These are phyloP conservation scores for Aspergillus pseudotamarii DNA, from an alignment of 2,329 filamentous ascomycete species.

Conservation along the genomic window DNA sequence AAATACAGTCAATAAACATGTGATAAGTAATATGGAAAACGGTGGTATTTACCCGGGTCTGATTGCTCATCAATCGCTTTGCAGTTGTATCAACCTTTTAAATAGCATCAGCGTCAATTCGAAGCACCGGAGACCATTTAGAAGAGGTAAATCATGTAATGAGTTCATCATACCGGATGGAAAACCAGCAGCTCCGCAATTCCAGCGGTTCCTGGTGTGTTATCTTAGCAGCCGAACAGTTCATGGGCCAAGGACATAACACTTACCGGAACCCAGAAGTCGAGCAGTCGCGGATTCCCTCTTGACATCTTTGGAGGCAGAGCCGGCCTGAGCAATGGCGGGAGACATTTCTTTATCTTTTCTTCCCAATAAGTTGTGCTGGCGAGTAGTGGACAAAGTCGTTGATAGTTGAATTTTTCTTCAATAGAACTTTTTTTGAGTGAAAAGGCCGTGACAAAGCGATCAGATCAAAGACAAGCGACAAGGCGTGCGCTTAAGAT, in stretches of 20 bases:
- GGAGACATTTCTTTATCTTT: conserved; percentile 58
- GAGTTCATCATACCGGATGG: conserved; percentile 68
- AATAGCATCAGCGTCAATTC: conserved; percentile 24
- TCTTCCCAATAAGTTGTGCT: neutral
- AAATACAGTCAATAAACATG: conserved; percentile 22
- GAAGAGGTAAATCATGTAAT: neutral
- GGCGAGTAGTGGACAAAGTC: conserved; percentile 1
- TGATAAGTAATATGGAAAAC: neutral
- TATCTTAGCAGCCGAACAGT: conserved; percentile 20
- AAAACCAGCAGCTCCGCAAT: conserved; percentile 92
- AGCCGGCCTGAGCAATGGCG: conserved; percentile 37
- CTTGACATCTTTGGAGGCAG: conserved; percentile 66
- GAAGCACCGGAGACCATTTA: neutral
- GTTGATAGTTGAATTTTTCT: conserved; percentile 12
- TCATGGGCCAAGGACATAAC: neutral
- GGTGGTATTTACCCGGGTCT: conserved; percentile 64
- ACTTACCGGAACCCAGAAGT: conserved; percentile 84
- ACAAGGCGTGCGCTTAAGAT: neutral
- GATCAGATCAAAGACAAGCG: neutral
- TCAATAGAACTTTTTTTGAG: conserved; percentile 5
- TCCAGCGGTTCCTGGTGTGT: conserved; percentile 74
- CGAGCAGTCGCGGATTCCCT: conserved; percentile 88
- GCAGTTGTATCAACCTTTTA: conserved; percentile 91
- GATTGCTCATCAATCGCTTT: conserved; percentile 99
- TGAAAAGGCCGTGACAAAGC: neutral